Evolutionary conservation across 2,329 filamentous ascomycete species (phyloP), one percentile per base, ranked within the genome.

Genomic region (Periconia macrospinosa): DNA sequence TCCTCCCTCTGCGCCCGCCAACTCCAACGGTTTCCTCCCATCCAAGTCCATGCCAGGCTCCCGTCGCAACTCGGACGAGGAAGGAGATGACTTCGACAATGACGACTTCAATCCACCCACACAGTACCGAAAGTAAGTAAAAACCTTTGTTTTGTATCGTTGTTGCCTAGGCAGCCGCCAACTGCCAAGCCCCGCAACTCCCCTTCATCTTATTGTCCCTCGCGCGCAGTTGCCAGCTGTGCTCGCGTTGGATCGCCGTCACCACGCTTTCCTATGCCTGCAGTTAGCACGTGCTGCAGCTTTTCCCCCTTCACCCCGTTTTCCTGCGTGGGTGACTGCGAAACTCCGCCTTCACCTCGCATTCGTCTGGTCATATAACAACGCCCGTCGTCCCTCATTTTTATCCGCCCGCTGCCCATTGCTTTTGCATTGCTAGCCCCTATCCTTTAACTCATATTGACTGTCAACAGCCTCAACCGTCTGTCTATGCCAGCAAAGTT

Each of bases 401-500:
- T 27, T 27, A 27, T 27, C 23, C 23, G 23, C 23, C 23, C 8
- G 8, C 8, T 27, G 8, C 23, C 23, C 8, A 27, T 27, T 27
- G 8, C 23, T 27, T 27, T 27, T 27, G 23, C 11, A 30, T 27
- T 27, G 23, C 23, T 27, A 27, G 7, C 19, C 47, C 46, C 10
- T 44, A 27, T 27, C 23, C 27, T 46, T 62, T 67, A 58, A 44
- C 45, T 41, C n/a, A 45, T 51, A 50, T 53, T 53, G 30, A 49
- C 50, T 46, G 2, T 41, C 33, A 48, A 47, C 64, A 95, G 91
- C 62, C 81, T 88, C 56, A 95, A 96, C 72, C 89, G 93, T 60
- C 96, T 96, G 75, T 97, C 93, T 5, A 92, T 97, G 89, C 93
- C 93, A 30, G 89, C 93, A 48, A 86, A 81, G 61, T 84, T 87